Base-by-base conservation (phyloP, 2,329 filamentous ascomycete genomes). In the Arthrinium phaeospermum region DNA sequence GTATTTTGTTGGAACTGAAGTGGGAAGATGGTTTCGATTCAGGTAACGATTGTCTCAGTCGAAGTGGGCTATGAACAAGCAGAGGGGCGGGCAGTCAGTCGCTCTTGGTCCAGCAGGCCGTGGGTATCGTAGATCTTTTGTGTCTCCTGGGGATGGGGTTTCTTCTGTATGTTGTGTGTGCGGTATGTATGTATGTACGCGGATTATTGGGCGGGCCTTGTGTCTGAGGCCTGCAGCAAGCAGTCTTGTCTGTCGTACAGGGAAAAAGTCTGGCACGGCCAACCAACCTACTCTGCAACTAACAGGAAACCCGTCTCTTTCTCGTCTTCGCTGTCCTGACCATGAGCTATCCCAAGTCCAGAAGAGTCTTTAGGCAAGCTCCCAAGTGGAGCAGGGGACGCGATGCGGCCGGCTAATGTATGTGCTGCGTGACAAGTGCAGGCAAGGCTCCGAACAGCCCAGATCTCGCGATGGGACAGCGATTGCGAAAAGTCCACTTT, bases 401-500 rank as follows among this genome's bases (percentile, higher is more conserved):
- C 57, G 57, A 64, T 64, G 57, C 57, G 57, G 57, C 8, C 57
- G 34, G 41, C 57, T 64, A 64, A 64, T 64, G 57, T 64, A 64
- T 64, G 57, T 64, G n/a, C 57, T 61, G 53, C 16, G 34, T n/a
- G 16, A 27, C 34, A 41, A n/a, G 53, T 61, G 53, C 53, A 61
- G 53, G 53, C 30, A 37, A 61, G 30, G 30, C 30, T 22, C 67
- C 34, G 67, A 69, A 37, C 67, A 69, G 67, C 45, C 45, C 67
- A 49, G 67, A 69, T 69, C 67, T 69, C 67, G 47, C 67, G 67
- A 69, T 69, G 57, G 57, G 53, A 64, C 57, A 64, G 34, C 57
- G 57, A 64, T 41, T 41, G 30, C 34, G 57, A 64, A 41, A 41
- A 41, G 57, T 64, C 57, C 34, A 64, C 57, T 64, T 64, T 64